These are phyloP conservation scores for Cicer bijugum DNA, from an alignment of 306 rosid species.

Conservation along the genomic window DNA sequence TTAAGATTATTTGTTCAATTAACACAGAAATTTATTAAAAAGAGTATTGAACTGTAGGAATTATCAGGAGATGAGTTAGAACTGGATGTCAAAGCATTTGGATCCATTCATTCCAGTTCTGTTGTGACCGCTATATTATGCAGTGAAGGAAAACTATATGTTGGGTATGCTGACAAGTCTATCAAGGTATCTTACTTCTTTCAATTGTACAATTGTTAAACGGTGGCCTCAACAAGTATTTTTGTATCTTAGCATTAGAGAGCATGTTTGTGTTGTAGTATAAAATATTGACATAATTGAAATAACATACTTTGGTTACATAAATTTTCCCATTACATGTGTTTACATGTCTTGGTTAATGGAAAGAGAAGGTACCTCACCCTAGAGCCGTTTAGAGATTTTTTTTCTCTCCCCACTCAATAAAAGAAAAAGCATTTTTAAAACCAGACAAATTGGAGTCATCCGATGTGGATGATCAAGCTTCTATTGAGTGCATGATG, in stretches of 20 bases:
- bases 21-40: constrained; percentile 30
- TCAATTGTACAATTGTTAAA: constrained; percentile 23
- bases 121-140: constrained; percentile 69
- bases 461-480: constrained; percentile 8
- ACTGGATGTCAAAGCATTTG: constrained; percentile 61
- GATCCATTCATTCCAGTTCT: constrained; percentile 64
- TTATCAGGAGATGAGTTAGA: constrained; percentile 72
- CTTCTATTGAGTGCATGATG: no score
- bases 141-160: constrained; percentile 76
- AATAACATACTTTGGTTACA: constrained; percentile 23
- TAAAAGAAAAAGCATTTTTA: constrained; percentile 18
- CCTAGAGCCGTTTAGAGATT: constrained; percentile 7
- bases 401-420: background rate
- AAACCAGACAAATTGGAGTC: constrained; percentile 26
- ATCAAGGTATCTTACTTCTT: constrained; percentile 61
- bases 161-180: constrained; percentile 72
- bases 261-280: constrained; percentile 32
- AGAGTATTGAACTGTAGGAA: constrained; percentile 59
- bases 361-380: constrained; percentile 18
- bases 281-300: constrained; percentile 16
- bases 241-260: constrained; percentile 26
- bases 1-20: constrained; percentile 15
- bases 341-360: constrained; percentile 22
- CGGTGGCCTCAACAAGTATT: background rate
- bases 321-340: background rate